A percentile compares a stretch with the other conserved stretches of the same genome.
These are phyloP conservation scores for Cystofilobasidium macerans DNA, from an alignment of 768 basidiomycete species.

Conservation along the genomic window DNA sequence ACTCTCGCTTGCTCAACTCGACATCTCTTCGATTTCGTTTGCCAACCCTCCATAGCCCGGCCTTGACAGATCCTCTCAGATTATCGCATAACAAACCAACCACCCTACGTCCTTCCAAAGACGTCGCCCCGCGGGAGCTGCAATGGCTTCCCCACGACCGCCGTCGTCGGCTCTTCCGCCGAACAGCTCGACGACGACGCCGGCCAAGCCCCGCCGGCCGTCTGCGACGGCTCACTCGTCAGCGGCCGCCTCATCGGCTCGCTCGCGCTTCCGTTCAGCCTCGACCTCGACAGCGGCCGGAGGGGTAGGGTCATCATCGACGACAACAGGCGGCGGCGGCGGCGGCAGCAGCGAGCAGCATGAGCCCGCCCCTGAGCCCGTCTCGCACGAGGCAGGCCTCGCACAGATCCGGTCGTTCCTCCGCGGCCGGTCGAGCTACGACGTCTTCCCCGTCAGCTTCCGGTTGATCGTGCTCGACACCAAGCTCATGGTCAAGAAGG, in stretches of 20 bases:
- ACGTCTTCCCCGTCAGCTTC: conserved; percentile 94
- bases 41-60: no score
- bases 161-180: not conserved
- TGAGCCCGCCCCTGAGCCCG: conserved; percentile 5
- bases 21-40: no score
- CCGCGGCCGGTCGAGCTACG: conserved; percentile 76
- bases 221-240: not conserved
- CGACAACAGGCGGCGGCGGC: not conserved
- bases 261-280: conserved; percentile 7
- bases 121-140: no score
- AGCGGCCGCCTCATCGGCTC: not conserved
- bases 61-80: no score
- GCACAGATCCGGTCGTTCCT: conserved; percentile 64
- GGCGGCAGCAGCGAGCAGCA: no score
- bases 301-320: not conserved
- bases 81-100: no score
- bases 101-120: no score
- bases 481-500: conserved; percentile 89
- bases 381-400: conserved; percentile 38
- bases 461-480: conserved; percentile 93
- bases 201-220: conserved; percentile 19
- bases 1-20: no score
- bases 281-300: not conserved
- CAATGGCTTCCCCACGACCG: not conserved
- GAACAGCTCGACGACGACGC: not conserved